phyloP scores from a whole-genome alignment of 495 filamentous ascomycete species.

The Penicillium ochrochloron region DNA sequence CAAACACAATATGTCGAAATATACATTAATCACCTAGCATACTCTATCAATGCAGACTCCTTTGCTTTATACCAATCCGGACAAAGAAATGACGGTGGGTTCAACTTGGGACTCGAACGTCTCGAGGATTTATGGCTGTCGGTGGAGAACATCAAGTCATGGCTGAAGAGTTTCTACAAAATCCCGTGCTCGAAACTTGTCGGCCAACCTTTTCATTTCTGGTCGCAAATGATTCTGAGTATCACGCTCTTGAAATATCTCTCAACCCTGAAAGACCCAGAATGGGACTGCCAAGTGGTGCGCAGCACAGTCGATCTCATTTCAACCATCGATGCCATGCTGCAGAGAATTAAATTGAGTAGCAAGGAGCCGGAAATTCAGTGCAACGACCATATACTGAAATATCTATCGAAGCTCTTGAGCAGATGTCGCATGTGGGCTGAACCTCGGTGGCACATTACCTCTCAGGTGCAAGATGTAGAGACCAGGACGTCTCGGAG shows the following conservation, averaged over 20 bases:
- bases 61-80: constrained; percentile 21
- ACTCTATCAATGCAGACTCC: constrained; percentile 28
- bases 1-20: constrained; percentile 43
- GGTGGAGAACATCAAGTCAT: constrained; percentile 40
- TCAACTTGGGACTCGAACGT: constrained; percentile 35
- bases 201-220: constrained; percentile 41
- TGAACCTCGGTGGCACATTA: constrained; percentile 20
- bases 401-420: constrained; percentile 34
- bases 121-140: constrained; percentile 41
- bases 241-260: constrained; percentile 44
- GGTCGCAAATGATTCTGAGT: constrained; percentile 41
- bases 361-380: constrained; percentile 33
- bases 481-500: neutral
- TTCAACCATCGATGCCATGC: constrained; percentile 35
- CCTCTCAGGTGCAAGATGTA: constrained; percentile 8
- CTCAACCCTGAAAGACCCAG: constrained; percentile 44
- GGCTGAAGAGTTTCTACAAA: constrained; percentile 38
- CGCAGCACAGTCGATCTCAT: constrained; percentile 38
- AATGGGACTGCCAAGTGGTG: constrained; percentile 45
- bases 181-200: constrained; percentile 29
- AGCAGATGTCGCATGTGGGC: constrained; percentile 31
- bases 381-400: constrained; percentile 35
- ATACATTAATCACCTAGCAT: constrained; percentile 41
- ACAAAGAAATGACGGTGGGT: constrained; percentile 9
- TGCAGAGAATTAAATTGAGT: constrained; percentile 27